phyloP scores from a whole-genome alignment of 331 rosid genomes.

The Phaseolus coccineus region DNA sequence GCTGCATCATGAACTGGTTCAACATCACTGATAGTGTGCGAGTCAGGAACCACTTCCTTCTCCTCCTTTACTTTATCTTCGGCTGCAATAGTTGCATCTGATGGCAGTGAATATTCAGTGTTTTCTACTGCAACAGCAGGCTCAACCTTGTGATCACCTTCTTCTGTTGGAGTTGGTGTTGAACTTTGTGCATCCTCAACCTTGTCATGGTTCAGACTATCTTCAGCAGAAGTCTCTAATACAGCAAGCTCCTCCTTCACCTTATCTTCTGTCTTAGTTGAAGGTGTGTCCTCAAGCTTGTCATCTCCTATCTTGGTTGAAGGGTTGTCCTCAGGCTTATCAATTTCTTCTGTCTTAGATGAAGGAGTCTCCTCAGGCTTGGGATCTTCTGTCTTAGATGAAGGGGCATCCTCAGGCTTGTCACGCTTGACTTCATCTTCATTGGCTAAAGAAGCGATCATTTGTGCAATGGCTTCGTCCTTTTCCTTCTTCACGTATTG shows the following conservation, averaged over 20 bases:
- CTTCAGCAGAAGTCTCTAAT: conserved; percentile 19
- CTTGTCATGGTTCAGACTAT: conserved; percentile 38
- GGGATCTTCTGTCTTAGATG: conserved; percentile 30
- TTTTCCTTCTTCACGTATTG: conserved; percentile 59
- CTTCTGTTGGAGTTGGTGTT: conserved; percentile 28
- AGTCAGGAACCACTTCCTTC: conserved; percentile 50
- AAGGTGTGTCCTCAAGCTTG: conserved; percentile 45
- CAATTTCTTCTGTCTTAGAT: conserved; percentile 4
- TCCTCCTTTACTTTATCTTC: conserved; percentile 44
- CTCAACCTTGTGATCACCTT: conserved; percentile 46
- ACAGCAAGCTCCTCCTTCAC: conserved; percentile 49
- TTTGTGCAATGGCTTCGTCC: conserved; percentile 55
- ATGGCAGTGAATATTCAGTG: conserved; percentile 43
- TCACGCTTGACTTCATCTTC: conserved; percentile 55
- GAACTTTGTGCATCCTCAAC: conserved; percentile 47
- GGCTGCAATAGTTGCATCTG: conserved; percentile 41
- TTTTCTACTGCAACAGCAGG: conserved; percentile 47
- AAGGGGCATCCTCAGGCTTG: conserved; percentile 37
- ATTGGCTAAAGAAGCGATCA: conserved; percentile 43
- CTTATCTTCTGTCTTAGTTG: conserved; percentile 45
- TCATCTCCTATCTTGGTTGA: conserved; percentile 17
- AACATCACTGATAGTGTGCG: conserved; percentile 33
- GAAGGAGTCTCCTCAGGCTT: conserved; percentile 45
- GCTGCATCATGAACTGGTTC: conserved; percentile 40
- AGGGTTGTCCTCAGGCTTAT: conserved; percentile 45